phyloP scores from a whole-genome alignment of 2,329 filamentous ascomycete genomes.

The Fusarium lateritium region DNA sequence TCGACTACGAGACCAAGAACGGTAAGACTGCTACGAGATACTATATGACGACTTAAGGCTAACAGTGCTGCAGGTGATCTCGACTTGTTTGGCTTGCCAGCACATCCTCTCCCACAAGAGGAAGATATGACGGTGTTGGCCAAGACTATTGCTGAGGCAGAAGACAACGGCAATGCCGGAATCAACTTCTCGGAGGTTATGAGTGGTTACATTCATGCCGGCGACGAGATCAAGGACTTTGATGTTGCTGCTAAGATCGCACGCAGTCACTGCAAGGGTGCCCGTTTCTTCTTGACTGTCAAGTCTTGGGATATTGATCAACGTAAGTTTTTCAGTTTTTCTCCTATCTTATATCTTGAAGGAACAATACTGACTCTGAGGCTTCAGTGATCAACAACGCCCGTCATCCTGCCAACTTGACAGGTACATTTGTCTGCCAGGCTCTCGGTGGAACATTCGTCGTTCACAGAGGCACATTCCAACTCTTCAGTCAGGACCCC shows the following conservation, averaged over 20 bases:
- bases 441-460: conserved; percentile 63
- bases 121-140: conserved; percentile 6
- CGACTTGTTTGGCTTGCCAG: conserved; percentile 69
- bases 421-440: conserved; percentile 65
- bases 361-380: background rate
- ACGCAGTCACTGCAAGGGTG: conserved; percentile 64
- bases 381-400: conserved; percentile 46
- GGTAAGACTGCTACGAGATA: conserved; percentile 16
- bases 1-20: conserved; percentile 38
- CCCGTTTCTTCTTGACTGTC: conserved; percentile 72
- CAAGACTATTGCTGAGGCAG: conserved; percentile 21
- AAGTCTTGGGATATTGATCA: conserved; percentile 64
- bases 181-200: conserved; percentile 76
- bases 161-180: conserved; percentile 54
- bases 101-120: conserved; percentile 57
- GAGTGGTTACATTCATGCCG: conserved; percentile 70
- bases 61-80: conserved; percentile 49
- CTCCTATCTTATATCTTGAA: background rate
- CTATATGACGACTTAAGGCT: background rate
- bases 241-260: conserved; percentile 26
- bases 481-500: conserved; percentile 69
- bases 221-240: conserved; percentile 20
- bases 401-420: conserved; percentile 60
- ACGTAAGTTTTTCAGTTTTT: conserved; percentile 7
- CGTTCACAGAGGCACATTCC: conserved; percentile 71